Percentiles rank a stretch among this genome's conserved stretches.
phyloP scores from a whole-genome alignment of 2,329 filamentous ascomycete species.

The Passalora sequoiae region DNA sequence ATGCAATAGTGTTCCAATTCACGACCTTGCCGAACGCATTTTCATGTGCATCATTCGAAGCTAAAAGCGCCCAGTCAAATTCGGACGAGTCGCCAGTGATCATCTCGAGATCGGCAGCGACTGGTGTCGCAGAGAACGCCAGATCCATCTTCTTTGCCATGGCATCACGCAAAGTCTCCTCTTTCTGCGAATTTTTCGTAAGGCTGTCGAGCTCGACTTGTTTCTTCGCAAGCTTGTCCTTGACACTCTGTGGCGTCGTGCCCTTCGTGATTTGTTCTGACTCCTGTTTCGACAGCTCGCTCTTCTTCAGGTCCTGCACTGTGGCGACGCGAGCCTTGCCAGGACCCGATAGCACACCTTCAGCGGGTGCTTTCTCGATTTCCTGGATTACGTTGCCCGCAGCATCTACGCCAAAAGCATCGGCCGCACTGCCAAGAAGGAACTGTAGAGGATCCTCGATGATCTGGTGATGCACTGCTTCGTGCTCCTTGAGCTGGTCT shows the following conservation, averaged over 20 bases:
- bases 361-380: slow-evolving; percentile 23
- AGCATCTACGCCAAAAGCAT: slow-evolving; percentile 45
- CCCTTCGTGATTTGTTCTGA: slow-evolving; percentile 12
- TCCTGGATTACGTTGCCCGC: slow-evolving; percentile 34
- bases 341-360: slow-evolving; percentile 1
- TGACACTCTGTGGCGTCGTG: slow-evolving; percentile 9
- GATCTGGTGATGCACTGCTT: slow-evolving; percentile 49
- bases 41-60: background rate
- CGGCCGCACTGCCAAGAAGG: slow-evolving; percentile 49
- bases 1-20: background rate
- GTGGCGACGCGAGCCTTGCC: slow-evolving; percentile 15
- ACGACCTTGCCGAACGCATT: background rate
- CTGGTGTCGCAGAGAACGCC: slow-evolving; percentile 2
- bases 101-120: background rate
- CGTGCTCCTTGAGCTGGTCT: slow-evolving; percentile 47
- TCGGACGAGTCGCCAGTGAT: background rate
- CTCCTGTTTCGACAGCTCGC: slow-evolving; percentile 15
- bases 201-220: slow-evolving; percentile 15
- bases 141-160: slow-evolving; percentile 28
- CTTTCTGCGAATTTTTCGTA: slow-evolving; percentile 21
- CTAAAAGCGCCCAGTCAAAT: background rate
- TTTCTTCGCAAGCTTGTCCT: slow-evolving; percentile 19
- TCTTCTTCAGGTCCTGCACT: slow-evolving; percentile 14
- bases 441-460: slow-evolving; percentile 55
- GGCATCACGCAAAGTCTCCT: slow-evolving; percentile 29